Base-by-base conservation (phyloP, 129 eudicot genomes). In the Lonicera japonica region DNA sequence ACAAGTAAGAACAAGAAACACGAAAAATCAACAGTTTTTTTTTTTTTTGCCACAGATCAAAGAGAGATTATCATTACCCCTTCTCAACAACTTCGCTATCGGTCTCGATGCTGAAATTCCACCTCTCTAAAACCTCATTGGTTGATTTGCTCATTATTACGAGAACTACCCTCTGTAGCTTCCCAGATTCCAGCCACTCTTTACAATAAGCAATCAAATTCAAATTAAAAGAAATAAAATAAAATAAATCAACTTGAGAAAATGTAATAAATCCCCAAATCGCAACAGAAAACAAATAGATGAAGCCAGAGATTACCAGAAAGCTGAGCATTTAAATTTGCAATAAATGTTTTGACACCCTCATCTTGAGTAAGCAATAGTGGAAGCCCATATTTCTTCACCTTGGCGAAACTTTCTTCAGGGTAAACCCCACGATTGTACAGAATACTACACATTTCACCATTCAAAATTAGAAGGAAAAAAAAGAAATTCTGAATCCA, bases 141-240 rank as follows among this genome's bases (percentile, higher is more conserved):
- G 75, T 84, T 41, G 90, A 77, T 70, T 92, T 92, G 67, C 88
- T 87, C 98, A 92, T 92, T 39, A 92, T 87, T 61, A 92, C 98
- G 34, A 92, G 83, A 61, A 92, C 98, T 34, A 82, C 75, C 79
- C 98, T 84, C 51, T 92, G 98, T 21, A 92, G 62, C 72, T 92
- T 92, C 73, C 96, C 98, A 70, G 96, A 61, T 72, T 87, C 96
- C 29, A 92, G 80, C 98, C 98, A 92, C 73, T 92, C 98, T 92
- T 58, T 61, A 52, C 10, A 75, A 13, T 21, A 21, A 7, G 0
- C 14, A 53, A 36, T 25, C 4, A 22, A 41, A 50, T 50, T n/a
- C 21, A 50, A 0, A n/a, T 50, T 8, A 10, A 43, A n/a, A n/a
- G n/a, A n/a, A n/a, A n/a, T n/a, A n/a, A 43, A 43, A 43, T 8